phyloP scores from a whole-genome alignment of 208 protist species.

The Leishmania arabica region DNA sequence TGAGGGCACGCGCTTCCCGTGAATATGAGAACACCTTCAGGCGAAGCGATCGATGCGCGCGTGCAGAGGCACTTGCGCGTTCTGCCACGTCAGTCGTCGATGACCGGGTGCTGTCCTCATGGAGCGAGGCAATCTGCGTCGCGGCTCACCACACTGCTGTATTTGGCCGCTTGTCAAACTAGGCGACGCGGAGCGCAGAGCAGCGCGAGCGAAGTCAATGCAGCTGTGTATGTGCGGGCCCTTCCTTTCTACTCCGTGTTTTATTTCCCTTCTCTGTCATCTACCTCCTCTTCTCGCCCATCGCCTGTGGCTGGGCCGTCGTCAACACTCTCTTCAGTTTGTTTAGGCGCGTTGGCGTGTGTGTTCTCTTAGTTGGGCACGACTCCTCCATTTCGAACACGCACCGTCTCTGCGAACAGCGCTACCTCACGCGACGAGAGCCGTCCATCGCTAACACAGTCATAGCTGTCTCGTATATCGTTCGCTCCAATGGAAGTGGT shows the following conservation, averaged over 20 bases:
- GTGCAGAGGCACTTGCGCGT: not conserved
- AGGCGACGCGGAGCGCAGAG: not conserved
- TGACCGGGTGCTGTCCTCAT: not conserved
- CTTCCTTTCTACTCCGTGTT: slow-evolving; percentile 6
- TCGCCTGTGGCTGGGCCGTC: not conserved
- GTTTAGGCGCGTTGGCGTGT: not conserved
- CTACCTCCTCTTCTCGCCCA: not conserved
- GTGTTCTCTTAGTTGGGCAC: not conserved
- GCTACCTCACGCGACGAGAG: not conserved
- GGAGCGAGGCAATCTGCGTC: not conserved
- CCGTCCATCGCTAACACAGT: not conserved
- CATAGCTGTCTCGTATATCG: not conserved
- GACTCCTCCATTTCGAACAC: not conserved
- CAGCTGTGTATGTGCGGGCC: not conserved
- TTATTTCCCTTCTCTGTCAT: not conserved
- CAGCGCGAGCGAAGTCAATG: no score
- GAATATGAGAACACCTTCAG: not conserved
- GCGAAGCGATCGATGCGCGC: not conserved
- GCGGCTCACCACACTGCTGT: not conserved
- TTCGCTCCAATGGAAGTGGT: slow-evolving; percentile 46
- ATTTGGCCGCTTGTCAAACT: not conserved
- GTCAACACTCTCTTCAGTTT: not conserved
- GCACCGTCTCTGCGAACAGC: not conserved
- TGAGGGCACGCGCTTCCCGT: not conserved
- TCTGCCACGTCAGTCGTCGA: not conserved